Evolutionary conservation across 2,329 filamentous ascomycete species (phyloP), one percentile per base, ranked within the genome.

Genomic region (Zopfia rhizophila): DNA sequence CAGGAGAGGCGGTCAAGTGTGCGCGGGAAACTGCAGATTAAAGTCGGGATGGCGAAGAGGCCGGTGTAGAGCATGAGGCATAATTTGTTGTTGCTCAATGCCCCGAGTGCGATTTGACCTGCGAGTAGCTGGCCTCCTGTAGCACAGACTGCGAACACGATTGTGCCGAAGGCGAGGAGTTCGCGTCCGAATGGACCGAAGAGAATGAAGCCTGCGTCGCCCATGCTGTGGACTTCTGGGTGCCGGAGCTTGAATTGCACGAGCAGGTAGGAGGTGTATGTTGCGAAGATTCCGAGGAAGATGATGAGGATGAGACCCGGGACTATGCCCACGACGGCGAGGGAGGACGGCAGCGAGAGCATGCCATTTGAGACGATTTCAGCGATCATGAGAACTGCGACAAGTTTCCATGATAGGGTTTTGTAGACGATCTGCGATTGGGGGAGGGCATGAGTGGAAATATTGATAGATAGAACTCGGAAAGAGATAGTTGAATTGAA

Each of bases 291-390:
- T 22, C 79, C 78, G 7, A 81, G 72, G 55, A 80, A 79, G 16
- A 76, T 50, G 48, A 82, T 80, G 23, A 81, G 64, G 31, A 80
- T 65, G n/a, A 81, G 61, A 5, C 79, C 79, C 0, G 80, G 80
- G 2, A 81, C 76, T 35, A 82, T 69, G 16, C 79, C 79, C 10
- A 82, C 78, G 2, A 76, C 74, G 1, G 79, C 78, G 3, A 81
- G 65, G 14, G 76, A 78, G 4, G 75, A 79, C 0, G 80, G 80
- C 4, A 82, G 66, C 4, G 75, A 79, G 6, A 82, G 72, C 75
- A 82, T 82, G 45, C 79, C 80, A 49, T 79, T 80, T 25, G 72
- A 76, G 1, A 82, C 78, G 44, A 82, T 82, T 61, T 82, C 80
- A 11, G 80, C 77, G 36, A 82, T 80, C 79, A 82, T 82, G 47